Percentiles rank a stretch among this genome's conserved stretches.
phyloP scores from a whole-genome alignment of 306 rosid genomes.

The Chamaecrista fasciculata region DNA sequence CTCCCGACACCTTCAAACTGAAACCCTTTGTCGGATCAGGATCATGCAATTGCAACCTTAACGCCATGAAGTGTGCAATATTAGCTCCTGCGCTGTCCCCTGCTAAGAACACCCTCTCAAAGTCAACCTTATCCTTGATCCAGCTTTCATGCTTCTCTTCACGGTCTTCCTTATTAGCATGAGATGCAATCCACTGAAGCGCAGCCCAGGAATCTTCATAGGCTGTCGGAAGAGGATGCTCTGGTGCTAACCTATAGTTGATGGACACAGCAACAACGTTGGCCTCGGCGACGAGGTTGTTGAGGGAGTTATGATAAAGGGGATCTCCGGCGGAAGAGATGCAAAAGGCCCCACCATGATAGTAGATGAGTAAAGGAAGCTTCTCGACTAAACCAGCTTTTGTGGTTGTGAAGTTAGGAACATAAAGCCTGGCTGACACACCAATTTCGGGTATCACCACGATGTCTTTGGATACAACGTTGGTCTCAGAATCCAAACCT shows the following conservation, averaged over 20 bases:
- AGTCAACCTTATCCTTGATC: conserved; percentile 53
- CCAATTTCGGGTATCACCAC: conserved; percentile 49
- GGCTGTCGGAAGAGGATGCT: conserved; percentile 70
- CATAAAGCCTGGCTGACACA: conserved; percentile 62
- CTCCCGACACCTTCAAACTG: conserved; percentile 49
- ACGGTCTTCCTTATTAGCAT: background rate
- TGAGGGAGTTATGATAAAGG: conserved; percentile 66
- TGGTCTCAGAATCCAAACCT: conserved; percentile 52
- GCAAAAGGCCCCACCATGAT: conserved; percentile 80
- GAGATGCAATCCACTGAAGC: conserved; percentile 58
- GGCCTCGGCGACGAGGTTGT: conserved; percentile 54
- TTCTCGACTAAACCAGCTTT: conserved; percentile 22
- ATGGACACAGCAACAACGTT: conserved; percentile 55
- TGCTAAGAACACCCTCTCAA: conserved; percentile 47
- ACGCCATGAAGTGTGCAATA: conserved; percentile 61
- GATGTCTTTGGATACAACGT: conserved; percentile 73
- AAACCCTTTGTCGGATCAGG: conserved; percentile 20
- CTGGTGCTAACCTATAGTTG: conserved; percentile 71
- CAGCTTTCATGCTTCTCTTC: conserved; percentile 39
- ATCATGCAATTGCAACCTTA: conserved; percentile 18
- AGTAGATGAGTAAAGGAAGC: conserved; percentile 63
- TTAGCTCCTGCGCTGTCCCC: conserved; percentile 92
- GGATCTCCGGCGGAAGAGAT: conserved; percentile 67
- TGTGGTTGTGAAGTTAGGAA: conserved; percentile 27
- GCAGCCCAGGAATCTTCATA: conserved; percentile 72